Evolutionary conservation across 805 yeast species (phyloP).

Genomic region (Metschnikowia picachoensis): DNA sequence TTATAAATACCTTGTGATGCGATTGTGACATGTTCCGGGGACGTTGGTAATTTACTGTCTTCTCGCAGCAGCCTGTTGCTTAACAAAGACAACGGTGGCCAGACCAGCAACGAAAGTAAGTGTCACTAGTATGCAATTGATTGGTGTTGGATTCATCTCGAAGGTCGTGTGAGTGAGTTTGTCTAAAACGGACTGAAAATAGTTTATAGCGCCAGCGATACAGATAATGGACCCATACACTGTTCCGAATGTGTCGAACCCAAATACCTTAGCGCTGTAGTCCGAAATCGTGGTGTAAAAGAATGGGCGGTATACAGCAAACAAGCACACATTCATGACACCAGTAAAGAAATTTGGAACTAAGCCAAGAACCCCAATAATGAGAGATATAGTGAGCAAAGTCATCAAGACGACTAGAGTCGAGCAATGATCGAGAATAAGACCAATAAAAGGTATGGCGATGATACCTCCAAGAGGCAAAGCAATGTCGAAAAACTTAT

Average conservation of each 20-base stretch:
- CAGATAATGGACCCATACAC: slow-evolving; percentile 56
- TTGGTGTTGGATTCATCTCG: slow-evolving; percentile 53
- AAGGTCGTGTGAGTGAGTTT: slow-evolving; percentile 47
- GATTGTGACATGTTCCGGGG: too few relatives aligned
- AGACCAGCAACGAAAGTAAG: slow-evolving; percentile 44
- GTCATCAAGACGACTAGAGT: slow-evolving; percentile 42
- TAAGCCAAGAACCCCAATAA: slow-evolving; percentile 49
- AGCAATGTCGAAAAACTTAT: slow-evolving; percentile 48
- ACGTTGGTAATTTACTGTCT: background rate
- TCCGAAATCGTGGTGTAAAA: slow-evolving; percentile 56
- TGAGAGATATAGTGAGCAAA: slow-evolving; percentile 38
- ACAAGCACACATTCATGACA: slow-evolving; percentile 41
- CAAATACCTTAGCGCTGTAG: slow-evolving; percentile 60
- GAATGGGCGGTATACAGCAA: slow-evolving; percentile 54
- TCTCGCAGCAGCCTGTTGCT: slow-evolving; percentile 9
- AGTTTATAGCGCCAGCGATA: slow-evolving; percentile 49
- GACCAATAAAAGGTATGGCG: slow-evolving; percentile 52
- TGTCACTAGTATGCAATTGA: slow-evolving; percentile 38
- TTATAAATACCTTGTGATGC: too few relatives aligned
- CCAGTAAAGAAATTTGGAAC: slow-evolving; percentile 40
- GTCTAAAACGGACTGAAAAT: slow-evolving; percentile 46
- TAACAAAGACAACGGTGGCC: slow-evolving; percentile 38
- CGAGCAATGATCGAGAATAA: slow-evolving; percentile 46
- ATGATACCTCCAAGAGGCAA: slow-evolving; percentile 55
- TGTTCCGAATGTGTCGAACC: slow-evolving; percentile 58